phyloP scores from a whole-genome alignment of 768 basidiomycete genomes.

The Lactarius hatsudake region DNA sequence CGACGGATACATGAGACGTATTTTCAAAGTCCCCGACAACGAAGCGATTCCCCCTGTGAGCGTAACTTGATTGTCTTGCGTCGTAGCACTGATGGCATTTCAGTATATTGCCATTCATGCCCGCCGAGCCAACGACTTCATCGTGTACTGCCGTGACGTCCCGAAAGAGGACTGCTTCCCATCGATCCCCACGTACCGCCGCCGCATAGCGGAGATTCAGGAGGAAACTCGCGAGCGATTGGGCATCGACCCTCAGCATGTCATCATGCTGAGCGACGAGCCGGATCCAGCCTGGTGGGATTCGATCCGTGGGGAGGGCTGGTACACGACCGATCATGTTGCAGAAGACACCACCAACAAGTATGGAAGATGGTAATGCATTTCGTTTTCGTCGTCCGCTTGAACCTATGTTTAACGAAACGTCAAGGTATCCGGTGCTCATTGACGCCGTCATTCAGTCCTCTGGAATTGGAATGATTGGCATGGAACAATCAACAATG shows the following conservation, averaged over 20 bases:
- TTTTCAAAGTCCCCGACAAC: constrained; percentile 31
- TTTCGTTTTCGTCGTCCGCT: not conserved
- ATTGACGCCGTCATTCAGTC: constrained; percentile 74
- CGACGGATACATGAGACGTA: constrained; percentile 33
- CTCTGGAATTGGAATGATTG: constrained; percentile 63
- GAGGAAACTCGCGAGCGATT: constrained; percentile 36
- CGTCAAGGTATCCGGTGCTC: constrained; percentile 65
- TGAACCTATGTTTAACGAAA: not conserved
- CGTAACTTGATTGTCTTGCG: not conserved
- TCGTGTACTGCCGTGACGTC: constrained; percentile 34
- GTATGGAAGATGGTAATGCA: constrained; percentile 38
- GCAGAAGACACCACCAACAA: constrained; percentile 34
- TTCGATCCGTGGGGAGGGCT: constrained; percentile 36
- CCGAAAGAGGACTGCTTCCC: constrained; percentile 40
- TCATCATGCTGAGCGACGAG: constrained; percentile 47
- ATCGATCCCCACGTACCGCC: constrained; percentile 34
- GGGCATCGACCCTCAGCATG: constrained; percentile 34
- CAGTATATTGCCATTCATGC: constrained; percentile 25
- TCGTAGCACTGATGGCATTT: not conserved
- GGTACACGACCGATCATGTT: constrained; percentile 38
- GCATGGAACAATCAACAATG: constrained; percentile 71
- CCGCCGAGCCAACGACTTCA: constrained; percentile 22
- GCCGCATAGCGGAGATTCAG: constrained; percentile 36
- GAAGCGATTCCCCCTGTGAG: constrained; percentile 37
- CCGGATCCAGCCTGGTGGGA: constrained; percentile 40